A percentile compares a stretch with the other conserved stretches of the same genome.
Evolutionary conservation across 306 rosid genomes (phyloP).

Genomic region (Sechiopsis laciniata): DNA sequence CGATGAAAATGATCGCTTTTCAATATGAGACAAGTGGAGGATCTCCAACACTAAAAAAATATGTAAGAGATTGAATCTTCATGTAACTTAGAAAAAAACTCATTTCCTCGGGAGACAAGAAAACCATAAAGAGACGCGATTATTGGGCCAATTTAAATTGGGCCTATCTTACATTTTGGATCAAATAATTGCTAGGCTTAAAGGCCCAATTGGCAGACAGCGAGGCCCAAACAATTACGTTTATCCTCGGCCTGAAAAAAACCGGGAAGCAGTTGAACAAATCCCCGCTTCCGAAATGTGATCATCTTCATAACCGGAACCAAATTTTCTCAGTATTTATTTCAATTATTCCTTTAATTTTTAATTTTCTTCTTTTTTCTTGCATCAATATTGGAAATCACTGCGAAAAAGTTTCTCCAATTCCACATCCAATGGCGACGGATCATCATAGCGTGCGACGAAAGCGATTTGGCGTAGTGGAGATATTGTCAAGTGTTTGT

Average conservation of each 20-base stretch:
- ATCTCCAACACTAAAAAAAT: too few relatives aligned
- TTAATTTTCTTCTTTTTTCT: background rate
- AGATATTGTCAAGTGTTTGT: background rate
- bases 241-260: too few relatives aligned
- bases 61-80: too few relatives aligned
- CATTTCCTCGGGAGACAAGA: too few relatives aligned
- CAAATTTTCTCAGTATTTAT: background rate
- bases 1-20: too few relatives aligned
- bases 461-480: conserved; percentile 14
- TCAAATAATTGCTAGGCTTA: background rate
- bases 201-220: background rate
- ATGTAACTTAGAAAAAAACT: too few relatives aligned
- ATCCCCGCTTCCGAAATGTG: background rate
- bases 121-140: too few relatives aligned
- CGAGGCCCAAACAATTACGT: background rate
- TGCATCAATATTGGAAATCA: background rate
- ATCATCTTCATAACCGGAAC: background rate
- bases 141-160: background rate
- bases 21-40: too few relatives aligned
- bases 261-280: background rate
- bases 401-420: background rate
- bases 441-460: conserved; percentile 11
- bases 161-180: background rate
- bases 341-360: background rate
- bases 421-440: background rate